These are phyloP conservation scores for Salix purpurea DNA, from an alignment of 345 rosid genomes.

Conservation along the genomic window DNA sequence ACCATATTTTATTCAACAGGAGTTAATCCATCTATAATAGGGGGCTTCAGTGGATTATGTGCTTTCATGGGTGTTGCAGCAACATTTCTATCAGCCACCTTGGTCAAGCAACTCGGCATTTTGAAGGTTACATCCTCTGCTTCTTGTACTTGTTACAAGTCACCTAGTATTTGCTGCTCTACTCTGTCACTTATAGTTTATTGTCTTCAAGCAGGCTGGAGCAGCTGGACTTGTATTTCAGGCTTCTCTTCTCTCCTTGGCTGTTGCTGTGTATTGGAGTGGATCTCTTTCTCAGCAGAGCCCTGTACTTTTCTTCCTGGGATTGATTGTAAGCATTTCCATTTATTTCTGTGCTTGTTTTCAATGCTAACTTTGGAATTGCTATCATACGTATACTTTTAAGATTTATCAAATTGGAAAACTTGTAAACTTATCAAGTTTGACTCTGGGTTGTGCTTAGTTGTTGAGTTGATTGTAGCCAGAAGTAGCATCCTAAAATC, in stretches of 20 bases:
- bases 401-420: neutral
- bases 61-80: slow-evolving; percentile 93
- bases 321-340: slow-evolving; percentile 62
- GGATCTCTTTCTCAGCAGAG: slow-evolving; percentile 62
- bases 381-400: neutral
- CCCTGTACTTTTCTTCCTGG: slow-evolving; percentile 70
- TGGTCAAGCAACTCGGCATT: slow-evolving; percentile 72
- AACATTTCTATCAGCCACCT: slow-evolving; percentile 76
- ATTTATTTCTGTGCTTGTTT: neutral
- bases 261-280: slow-evolving; percentile 73
- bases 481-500: no score
- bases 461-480: no score
- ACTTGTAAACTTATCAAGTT: neutral
- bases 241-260: slow-evolving; percentile 71
- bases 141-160: neutral
- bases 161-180: neutral
- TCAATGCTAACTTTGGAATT: neutral
- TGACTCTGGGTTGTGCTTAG: neutral
- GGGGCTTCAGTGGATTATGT: slow-evolving; percentile 88
- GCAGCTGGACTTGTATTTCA: slow-evolving; percentile 81
- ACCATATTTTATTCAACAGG: slow-evolving; percentile 38
- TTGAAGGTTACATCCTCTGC: slow-evolving; percentile 44
- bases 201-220: slow-evolving; percentile 66
- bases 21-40: slow-evolving; percentile 77
- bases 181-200: slow-evolving; percentile 4